A percentile compares a stretch with the other conserved stretches of the same genome.
phyloP scores from a whole-genome alignment of 495 filamentous ascomycete species.

The Aspergillus haitiensis region DNA sequence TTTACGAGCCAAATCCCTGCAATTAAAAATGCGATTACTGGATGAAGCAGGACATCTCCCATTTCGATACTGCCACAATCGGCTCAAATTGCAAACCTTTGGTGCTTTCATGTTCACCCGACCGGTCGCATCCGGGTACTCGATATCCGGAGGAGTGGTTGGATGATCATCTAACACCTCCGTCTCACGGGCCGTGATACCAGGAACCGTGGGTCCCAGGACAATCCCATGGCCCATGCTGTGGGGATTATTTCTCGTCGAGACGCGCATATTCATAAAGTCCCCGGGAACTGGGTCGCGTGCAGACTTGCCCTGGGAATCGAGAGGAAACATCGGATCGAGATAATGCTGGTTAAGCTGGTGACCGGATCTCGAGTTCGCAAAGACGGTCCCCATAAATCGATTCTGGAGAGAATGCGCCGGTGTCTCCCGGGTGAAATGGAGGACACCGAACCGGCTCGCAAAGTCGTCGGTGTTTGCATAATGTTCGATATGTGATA shows the following conservation, averaged over 20 bases:
- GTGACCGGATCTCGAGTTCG: slow-evolving; percentile 64
- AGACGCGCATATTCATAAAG: slow-evolving; percentile 35
- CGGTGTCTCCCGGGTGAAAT: slow-evolving; percentile 44
- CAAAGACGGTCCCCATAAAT: slow-evolving; percentile 75
- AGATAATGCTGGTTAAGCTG: slow-evolving; percentile 79
- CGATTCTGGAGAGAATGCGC: slow-evolving; percentile 38
- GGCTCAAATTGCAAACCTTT: slow-evolving; percentile 3
- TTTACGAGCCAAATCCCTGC: no score
- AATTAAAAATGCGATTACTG: no score
- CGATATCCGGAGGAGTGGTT: no score
- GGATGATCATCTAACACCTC: background rate
- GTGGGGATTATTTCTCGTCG: background rate
- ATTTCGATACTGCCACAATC: slow-evolving; percentile 11
- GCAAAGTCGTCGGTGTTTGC: slow-evolving; percentile 75
- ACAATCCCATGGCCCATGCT: background rate
- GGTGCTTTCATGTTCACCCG: slow-evolving; percentile 16
- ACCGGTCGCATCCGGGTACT: background rate
- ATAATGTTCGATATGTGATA: slow-evolving; percentile 76
- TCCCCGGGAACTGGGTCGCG: slow-evolving; percentile 24
- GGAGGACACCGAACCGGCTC: slow-evolving; percentile 68
- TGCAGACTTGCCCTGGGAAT: slow-evolving; percentile 22
- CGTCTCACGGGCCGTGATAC: background rate
- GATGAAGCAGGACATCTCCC: background rate
- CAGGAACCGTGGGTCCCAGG: background rate
- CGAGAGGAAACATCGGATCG: slow-evolving; percentile 64